Base-by-base conservation (phyloP, 257 asterid species). In the Solanum chilense region DNA sequence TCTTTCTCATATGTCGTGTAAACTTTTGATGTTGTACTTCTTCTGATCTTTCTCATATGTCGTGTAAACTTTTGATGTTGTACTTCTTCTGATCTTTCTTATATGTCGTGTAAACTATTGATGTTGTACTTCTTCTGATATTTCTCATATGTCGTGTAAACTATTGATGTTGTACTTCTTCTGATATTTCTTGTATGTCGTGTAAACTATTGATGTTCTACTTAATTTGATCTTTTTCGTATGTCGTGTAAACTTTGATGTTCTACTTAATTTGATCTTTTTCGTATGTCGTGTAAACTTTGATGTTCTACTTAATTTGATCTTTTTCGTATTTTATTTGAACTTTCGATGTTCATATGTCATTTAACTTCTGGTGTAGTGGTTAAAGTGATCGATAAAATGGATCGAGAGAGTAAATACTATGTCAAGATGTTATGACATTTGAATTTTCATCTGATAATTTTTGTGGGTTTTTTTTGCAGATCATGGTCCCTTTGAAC, bases 401-500 rank as follows among this genome's bases (percentile, higher is more conserved):
- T 12, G 60, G 83, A 76, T n/a, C 7, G 13, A 76, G 29, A 25
- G 37, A 76, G 14, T 39, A 41, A 0, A 3, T 25, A 42, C 4
- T n/a, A 25, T 78, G 2, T 16, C 1, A 25, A 44, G 64, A 15
- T 42, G n/a, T 77, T 77, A 3, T 13, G 20, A 25, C 8, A 44
- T 77, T 44, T 78, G 64, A 78, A 45, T 45, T 78, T 18, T 78
- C 66, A 45, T 45, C 27, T 25, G 25, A 27, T 27, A 27, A 2
- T 25, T 16, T 16, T 45, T 3, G 3, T 23, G 31, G 41, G n/a
- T n/a, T 11, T 16, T 18, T 27, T 42, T 70, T 74, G 33, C 87
- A 93, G 95, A 82, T 93, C 47, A 93, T 93, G 96, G 91, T 91
- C 13, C 95, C 96, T 37, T 73, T 66, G 37, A 89, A 91, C 75